Evolutionary conservation across 768 basidiomycete species (phyloP).

Genomic region (Pleurotus tuoliensis): DNA sequence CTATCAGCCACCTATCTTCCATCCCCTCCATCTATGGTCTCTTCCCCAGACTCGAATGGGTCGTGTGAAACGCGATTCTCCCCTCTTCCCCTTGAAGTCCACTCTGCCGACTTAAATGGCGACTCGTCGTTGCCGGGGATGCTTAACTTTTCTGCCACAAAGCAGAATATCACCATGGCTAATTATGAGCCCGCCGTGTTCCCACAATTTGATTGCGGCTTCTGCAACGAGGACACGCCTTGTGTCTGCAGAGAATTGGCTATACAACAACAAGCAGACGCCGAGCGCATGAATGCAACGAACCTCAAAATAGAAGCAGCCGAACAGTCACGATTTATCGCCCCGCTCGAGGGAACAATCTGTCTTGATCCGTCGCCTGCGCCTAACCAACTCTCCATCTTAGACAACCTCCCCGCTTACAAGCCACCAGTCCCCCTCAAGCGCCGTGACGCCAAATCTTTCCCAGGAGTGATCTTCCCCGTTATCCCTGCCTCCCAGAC

Average conservation of each 20-base stretch:
- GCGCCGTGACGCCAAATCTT: conserved; percentile 39
- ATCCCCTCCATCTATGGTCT: conserved; percentile 46
- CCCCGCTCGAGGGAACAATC: conserved; percentile 19
- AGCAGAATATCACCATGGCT: conserved; percentile 21
- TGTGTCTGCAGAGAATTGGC: conserved; percentile 78
- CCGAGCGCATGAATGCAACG: conserved; percentile 14
- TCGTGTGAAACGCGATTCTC: conserved; percentile 31
- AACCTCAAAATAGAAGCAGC: conserved; percentile 20
- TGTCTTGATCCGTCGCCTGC: conserved; percentile 19
- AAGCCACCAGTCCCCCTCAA: conserved; percentile 82
- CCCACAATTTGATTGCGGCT: conserved; percentile 62
- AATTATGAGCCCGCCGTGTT: conserved; percentile 26
- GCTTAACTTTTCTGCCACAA: conserved; percentile 24
- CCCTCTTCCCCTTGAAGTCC: conserved; percentile 28
- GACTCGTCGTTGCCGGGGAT: conserved; percentile 23
- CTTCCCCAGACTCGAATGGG: conserved; percentile 43
- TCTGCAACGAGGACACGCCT: conserved; percentile 65
- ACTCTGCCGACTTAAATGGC: conserved; percentile 19
- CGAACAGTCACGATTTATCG: conserved; percentile 17
- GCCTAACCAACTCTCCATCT: conserved; percentile 48
- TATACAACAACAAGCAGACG: conserved; percentile 37
- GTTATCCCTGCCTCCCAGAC: conserved; percentile 29
- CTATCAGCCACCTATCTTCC: conserved; percentile 35
- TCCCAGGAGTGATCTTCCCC: conserved; percentile 52
- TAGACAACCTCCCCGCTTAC: conserved; percentile 75